Percentiles rank a stretch among this genome's conserved stretches.
Evolutionary conservation across 1,284 basidiomycete genomes (phyloP).

Genomic region (Salmacisia buchloeana): DNA sequence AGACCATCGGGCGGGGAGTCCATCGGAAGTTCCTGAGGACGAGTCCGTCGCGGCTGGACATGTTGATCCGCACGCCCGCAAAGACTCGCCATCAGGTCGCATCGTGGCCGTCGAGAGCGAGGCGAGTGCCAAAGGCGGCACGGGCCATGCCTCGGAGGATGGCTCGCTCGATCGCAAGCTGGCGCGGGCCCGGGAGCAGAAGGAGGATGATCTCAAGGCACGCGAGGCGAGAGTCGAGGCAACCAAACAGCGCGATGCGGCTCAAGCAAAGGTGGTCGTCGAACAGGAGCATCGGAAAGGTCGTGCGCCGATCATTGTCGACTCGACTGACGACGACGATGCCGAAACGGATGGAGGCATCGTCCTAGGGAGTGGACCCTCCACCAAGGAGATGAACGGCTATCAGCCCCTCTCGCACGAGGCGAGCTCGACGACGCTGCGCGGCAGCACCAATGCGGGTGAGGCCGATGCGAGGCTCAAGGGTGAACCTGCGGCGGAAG

Average conservation of each 20-base stretch:
- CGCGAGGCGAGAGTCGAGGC: neutral
- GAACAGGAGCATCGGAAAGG: neutral
- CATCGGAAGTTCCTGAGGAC: no score
- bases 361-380: neutral
- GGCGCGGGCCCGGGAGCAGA: neutral
- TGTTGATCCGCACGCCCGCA: conserved; percentile 1
- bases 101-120: neutral
- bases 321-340: neutral
- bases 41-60: neutral
- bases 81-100: neutral
- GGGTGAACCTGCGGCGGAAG: neutral
- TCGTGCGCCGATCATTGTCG: neutral
- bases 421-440: neutral
- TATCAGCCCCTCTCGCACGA: neutral
- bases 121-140: neutral
- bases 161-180: conserved; percentile 5
- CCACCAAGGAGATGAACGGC: neutral
- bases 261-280: neutral
- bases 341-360: no score
- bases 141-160: neutral
- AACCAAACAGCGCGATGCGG: neutral
- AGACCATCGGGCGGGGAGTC: no score
- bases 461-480: neutral
- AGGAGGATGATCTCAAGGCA: neutral
- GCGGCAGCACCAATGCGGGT: neutral